These are phyloP conservation scores for Escallonia rubra DNA, from an alignment of 129 eudicot genomes.

Conservation along the genomic window DNA sequence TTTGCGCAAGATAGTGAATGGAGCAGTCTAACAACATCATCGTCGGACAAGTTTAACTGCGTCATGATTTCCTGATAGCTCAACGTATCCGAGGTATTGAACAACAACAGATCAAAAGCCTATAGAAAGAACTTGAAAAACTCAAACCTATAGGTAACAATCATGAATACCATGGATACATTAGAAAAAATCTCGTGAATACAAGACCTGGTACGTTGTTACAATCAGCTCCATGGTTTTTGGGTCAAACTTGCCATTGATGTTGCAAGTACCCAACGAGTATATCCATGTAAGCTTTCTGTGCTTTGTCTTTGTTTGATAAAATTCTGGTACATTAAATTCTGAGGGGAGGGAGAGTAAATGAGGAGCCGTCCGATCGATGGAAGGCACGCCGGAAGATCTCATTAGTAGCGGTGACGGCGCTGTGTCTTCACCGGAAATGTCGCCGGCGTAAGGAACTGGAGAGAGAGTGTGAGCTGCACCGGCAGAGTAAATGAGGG, in stretches of 20 bases:
- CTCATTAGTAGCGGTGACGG: too few species aligned
- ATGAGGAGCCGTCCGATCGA: too few species aligned
- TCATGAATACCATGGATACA: neutral
- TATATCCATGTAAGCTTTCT: slow-evolving; percentile 94
- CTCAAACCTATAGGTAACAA: slow-evolving; percentile 1
- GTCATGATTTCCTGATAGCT: slow-evolving; percentile 81
- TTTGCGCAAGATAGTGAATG: slow-evolving; percentile 97
- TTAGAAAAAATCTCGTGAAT: neutral
- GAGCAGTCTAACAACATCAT: slow-evolving; percentile 81
- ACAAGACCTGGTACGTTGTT: slow-evolving; percentile 82
- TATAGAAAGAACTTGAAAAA: slow-evolving; percentile 13
- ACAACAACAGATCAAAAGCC: slow-evolving; percentile 87
- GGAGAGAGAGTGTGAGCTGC: too few species aligned
- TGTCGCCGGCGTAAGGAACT: too few species aligned
- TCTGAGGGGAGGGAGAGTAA: too few species aligned
- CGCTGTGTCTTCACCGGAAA: too few species aligned
- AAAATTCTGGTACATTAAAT: too few species aligned
- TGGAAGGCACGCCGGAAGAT: too few species aligned
- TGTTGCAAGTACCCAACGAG: slow-evolving; percentile 87
- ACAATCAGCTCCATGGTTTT: slow-evolving; percentile 85
- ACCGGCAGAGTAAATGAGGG: too few species aligned
- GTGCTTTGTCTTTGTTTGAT: slow-evolving; percentile 88
- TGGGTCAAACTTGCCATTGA: slow-evolving; percentile 76
- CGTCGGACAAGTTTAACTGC: slow-evolving; percentile 82
- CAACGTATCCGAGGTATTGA: slow-evolving; percentile 69